Percentiles rank a stretch among this genome's conserved stretches.
Evolutionary conservation across 768 basidiomycete genomes (phyloP).

Genomic region (Naganishia friedmannii): DNA sequence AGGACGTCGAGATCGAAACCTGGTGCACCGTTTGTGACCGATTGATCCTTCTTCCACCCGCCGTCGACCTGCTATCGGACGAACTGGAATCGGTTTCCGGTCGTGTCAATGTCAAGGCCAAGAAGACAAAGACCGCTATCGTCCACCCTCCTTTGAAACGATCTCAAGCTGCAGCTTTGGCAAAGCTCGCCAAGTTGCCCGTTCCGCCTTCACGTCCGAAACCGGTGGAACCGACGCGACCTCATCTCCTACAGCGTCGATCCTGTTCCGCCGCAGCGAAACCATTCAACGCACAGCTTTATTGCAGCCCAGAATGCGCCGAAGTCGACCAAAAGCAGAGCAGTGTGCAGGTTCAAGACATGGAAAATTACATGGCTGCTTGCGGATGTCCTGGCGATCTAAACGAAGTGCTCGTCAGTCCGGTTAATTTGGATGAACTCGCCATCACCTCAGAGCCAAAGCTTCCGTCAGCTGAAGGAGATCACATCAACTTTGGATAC

Average conservation of each 20-base stretch:
- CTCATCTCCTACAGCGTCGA: background rate
- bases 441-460: background rate
- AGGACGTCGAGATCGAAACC: slow-evolving; percentile 27
- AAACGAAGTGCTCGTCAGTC: slow-evolving; percentile 23
- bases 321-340: slow-evolving; percentile 23
- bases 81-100: background rate
- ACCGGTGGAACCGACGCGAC: slow-evolving; percentile 25
- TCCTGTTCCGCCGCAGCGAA: background rate
- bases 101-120: background rate
- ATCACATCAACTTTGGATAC: slow-evolving; percentile 31
- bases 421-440: slow-evolving; percentile 8
- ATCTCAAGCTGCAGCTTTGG: slow-evolving; percentile 15
- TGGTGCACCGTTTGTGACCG: slow-evolving; percentile 34
- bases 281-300: slow-evolving; percentile 26
- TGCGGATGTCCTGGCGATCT: slow-evolving; percentile 12
- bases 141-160: slow-evolving; percentile 18
- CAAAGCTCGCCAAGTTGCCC: slow-evolving; percentile 22
- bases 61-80: background rate
- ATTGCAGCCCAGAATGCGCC: slow-evolving; percentile 30
- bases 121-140: slow-evolving; percentile 5
- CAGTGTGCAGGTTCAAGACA: slow-evolving; percentile 20
- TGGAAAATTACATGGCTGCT: slow-evolving; percentile 22
- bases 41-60: slow-evolving; percentile 24
- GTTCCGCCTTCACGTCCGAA: slow-evolving; percentile 22
- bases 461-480: background rate